Percentiles rank a stretch among this genome's conserved stretches.
phyloP scores from a whole-genome alignment of 2,329 filamentous ascomycete species.

The Hypoxylon sp. region DNA sequence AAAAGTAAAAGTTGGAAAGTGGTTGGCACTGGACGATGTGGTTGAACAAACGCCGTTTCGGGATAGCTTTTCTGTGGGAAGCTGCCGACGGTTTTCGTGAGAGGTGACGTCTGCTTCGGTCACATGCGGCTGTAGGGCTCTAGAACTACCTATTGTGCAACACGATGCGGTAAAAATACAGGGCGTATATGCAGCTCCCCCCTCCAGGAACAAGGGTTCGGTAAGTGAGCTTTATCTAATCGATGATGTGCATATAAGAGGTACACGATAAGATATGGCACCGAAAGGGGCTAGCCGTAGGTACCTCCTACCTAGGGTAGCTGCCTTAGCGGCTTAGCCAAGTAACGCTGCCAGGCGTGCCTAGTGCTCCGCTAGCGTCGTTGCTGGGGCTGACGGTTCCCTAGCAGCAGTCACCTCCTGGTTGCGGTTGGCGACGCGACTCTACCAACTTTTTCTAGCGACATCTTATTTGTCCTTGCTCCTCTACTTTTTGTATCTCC shows the following conservation, averaged over 20 bases:
- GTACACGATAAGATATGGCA: too few species aligned
- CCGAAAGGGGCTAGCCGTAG: too few species aligned
- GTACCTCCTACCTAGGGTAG: background rate
- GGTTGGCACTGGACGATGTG: slow-evolving; percentile 4
- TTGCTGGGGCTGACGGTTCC: slow-evolving; percentile 24
- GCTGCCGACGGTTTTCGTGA: slow-evolving; percentile 5
- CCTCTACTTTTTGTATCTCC: slow-evolving; percentile 3
- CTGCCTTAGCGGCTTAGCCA: background rate
- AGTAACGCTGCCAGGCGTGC: too few species aligned
- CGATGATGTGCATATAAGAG: background rate
- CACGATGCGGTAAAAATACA: too few species aligned
- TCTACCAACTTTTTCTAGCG: slow-evolving; percentile 7
- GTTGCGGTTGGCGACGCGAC: background rate
- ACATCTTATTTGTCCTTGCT: slow-evolving; percentile 8
- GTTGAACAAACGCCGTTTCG: slow-evolving; percentile 31
- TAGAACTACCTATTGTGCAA: too few species aligned
- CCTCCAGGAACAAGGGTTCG: background rate
- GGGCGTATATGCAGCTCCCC: too few species aligned
- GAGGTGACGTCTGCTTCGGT: slow-evolving; percentile 28
- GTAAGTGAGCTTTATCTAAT: background rate
- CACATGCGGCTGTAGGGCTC: slow-evolving; percentile 7
- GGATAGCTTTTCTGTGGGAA: slow-evolving; percentile 33
- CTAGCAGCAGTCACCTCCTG: background rate
- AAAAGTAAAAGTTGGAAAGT: slow-evolving; percentile 3
- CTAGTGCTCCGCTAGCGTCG: background rate